phyloP scores from a whole-genome alignment of 1,284 basidiomycete species.

The Mycosarcoma mackinlayi region DNA sequence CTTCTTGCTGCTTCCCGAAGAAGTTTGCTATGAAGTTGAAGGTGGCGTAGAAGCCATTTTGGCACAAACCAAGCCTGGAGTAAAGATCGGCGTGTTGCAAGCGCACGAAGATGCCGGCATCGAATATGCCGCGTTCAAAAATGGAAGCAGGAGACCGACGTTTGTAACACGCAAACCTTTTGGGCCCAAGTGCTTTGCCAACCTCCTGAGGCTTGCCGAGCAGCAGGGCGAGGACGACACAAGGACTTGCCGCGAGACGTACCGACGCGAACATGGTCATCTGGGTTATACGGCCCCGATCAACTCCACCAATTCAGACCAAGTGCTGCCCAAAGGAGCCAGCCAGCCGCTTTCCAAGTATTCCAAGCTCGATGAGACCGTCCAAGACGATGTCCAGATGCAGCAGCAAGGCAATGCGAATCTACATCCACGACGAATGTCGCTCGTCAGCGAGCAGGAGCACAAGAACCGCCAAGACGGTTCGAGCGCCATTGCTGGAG shows the following conservation, averaged over 20 bases:
- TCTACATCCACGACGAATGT: slow-evolving; percentile 15
- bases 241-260: slow-evolving; percentile 10
- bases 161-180: slow-evolving; percentile 57
- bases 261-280: slow-evolving; percentile 27
- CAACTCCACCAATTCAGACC: slow-evolving; percentile 15
- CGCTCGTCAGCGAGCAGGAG: slow-evolving; percentile 16
- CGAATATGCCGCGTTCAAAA: slow-evolving; percentile 41
- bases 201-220: slow-evolving; percentile 40
- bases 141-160: slow-evolving; percentile 35
- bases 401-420: slow-evolving; percentile 8
- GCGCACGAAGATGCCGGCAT: slow-evolving; percentile 50
- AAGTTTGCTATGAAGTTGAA: slow-evolving; percentile 33
- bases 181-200: slow-evolving; percentile 45
- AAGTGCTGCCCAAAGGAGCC: slow-evolving; percentile 10
- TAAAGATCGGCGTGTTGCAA: slow-evolving; percentile 56
- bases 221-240: slow-evolving; percentile 22
- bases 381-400: background rate
- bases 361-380: background rate
- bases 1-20: slow-evolving; percentile 50
- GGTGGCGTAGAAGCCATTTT: slow-evolving; percentile 46
- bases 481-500: slow-evolving; percentile 2
- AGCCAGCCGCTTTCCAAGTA: slow-evolving; percentile 10
- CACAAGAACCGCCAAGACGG: slow-evolving; percentile 10
- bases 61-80: slow-evolving; percentile 37
- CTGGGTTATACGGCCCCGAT: slow-evolving; percentile 33